Evolutionary conservation across 1,139 yeast genomes (phyloP).

Genomic region (Pneumocystis sp.): DNA sequence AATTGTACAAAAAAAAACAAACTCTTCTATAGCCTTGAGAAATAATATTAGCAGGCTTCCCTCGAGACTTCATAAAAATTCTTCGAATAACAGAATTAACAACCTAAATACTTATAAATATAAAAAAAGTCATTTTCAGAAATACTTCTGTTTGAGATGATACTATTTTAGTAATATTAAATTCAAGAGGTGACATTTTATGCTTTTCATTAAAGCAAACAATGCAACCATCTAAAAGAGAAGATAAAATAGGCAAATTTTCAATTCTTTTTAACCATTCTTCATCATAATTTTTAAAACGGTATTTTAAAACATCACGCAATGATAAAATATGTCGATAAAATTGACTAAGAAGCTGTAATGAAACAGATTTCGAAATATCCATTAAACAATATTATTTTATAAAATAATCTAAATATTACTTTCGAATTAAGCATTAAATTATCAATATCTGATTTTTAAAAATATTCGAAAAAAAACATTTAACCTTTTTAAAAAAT

Average conservation of each 20-base stretch:
- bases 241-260: neutral
- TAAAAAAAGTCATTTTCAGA: neutral
- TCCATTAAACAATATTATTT: neutral
- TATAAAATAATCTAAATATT: neutral
- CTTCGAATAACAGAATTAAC: neutral
- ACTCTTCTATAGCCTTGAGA: slow-evolving; percentile 9
- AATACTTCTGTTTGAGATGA: slow-evolving; percentile 2
- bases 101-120: neutral
- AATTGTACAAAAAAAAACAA: neutral
- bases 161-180: neutral
- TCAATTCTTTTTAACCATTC: neutral
- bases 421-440: neutral
- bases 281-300: neutral
- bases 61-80: neutral
- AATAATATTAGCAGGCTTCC: slow-evolving; percentile 5
- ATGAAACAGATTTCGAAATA: neutral
- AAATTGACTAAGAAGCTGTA: neutral
- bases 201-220: neutral
- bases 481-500: too few species aligned
- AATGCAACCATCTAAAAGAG: neutral
- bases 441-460: neutral
- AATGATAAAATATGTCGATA: neutral
- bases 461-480: neutral
- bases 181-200: neutral
- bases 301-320: neutral